A percentile compares a stretch with the other conserved stretches of the same genome.
These are phyloP conservation scores for Fusarium sororula DNA, from an alignment of 2,329 filamentous ascomycete species.

Conservation along the genomic window DNA sequence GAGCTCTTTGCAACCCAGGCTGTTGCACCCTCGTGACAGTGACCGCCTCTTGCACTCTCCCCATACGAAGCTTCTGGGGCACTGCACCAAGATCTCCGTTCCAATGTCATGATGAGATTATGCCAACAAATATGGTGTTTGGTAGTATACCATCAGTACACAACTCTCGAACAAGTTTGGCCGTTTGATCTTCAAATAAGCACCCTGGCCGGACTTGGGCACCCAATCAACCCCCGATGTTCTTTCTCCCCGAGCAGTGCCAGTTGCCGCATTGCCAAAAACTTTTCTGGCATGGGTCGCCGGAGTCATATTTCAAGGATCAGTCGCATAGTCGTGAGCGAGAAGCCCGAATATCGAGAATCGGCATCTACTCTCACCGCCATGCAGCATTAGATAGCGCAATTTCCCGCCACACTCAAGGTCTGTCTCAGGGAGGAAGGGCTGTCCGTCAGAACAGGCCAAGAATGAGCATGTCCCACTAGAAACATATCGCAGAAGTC, in stretches of 20 bases:
- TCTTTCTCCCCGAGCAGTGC: not conserved
- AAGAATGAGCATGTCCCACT: slow-evolving; percentile 19
- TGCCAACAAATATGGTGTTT: not conserved
- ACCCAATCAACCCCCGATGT: not conserved
- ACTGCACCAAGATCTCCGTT: not conserved
- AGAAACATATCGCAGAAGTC: slow-evolving; percentile 2
- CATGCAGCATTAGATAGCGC: slow-evolving; percentile 7
- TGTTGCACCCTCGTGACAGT: not conserved
- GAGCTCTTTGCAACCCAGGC: not conserved
- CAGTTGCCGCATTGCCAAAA: slow-evolving; percentile 3
- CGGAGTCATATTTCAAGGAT: not conserved
- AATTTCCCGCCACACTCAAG: slow-evolving; percentile 23
- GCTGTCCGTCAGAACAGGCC: not conserved
- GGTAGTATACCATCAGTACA: not conserved
- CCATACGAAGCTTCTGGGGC: not conserved
- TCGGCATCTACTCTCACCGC: slow-evolving; percentile 24
- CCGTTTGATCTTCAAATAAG: slow-evolving; percentile 5
- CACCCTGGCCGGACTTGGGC: slow-evolving; percentile 20
- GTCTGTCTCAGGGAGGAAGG: slow-evolving; percentile 19
- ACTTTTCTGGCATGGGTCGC: not conserved
- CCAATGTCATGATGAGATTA: not conserved
- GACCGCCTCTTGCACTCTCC: not conserved
- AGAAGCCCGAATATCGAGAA: not conserved
- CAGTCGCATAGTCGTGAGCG: not conserved
- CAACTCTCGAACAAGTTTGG: not conserved